These are phyloP conservation scores for Tetratostichococcus sp. DNA, from an alignment of 139 green algal species.

Conservation along the genomic window DNA sequence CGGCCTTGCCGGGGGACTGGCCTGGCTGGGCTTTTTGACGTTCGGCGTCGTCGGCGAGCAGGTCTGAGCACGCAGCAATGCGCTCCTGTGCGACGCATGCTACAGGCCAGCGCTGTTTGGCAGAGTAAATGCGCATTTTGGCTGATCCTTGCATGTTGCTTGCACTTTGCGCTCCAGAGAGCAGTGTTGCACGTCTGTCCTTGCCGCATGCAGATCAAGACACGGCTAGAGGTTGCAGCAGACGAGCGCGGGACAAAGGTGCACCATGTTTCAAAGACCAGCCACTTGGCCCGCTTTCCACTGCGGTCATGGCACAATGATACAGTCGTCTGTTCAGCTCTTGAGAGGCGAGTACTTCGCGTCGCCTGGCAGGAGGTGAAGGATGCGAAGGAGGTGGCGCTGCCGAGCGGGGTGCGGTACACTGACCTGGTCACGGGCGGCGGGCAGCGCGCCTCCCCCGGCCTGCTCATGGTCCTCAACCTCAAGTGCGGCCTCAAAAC, in stretches of 20 bases:
- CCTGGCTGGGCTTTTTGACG: constrained; percentile 86
- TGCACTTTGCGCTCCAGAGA: too few relatives aligned
- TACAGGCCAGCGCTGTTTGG: too few relatives aligned
- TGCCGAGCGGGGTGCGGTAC: constrained; percentile 59
- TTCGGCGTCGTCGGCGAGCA: constrained; percentile 88
- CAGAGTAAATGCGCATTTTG: too few relatives aligned
- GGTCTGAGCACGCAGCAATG: constrained; percentile 18
- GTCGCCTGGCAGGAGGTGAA: constrained; percentile 39
- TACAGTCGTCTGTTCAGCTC: too few relatives aligned
- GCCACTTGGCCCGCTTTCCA: too few relatives aligned
- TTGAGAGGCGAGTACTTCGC: neutral
- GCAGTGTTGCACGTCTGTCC: neutral
- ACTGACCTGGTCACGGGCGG: constrained; percentile 68
- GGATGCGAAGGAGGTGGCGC: constrained; percentile 29
- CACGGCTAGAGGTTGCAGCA: constrained; percentile 66
- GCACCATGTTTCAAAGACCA: neutral
- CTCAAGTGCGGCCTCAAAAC: constrained; percentile 37
- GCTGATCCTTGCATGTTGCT: too few relatives aligned
- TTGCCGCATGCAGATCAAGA: constrained; percentile 51
- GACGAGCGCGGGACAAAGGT: constrained; percentile 51
- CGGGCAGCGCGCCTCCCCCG: constrained; percentile 44
- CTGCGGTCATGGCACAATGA: too few relatives aligned
- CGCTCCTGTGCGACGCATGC: too few relatives aligned
- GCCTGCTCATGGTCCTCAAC: constrained; percentile 61
- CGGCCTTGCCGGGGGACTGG: constrained; percentile 81